Base-by-base conservation (phyloP, 192 early-diverging fungal species). In the Coemansia interrupta region DNA sequence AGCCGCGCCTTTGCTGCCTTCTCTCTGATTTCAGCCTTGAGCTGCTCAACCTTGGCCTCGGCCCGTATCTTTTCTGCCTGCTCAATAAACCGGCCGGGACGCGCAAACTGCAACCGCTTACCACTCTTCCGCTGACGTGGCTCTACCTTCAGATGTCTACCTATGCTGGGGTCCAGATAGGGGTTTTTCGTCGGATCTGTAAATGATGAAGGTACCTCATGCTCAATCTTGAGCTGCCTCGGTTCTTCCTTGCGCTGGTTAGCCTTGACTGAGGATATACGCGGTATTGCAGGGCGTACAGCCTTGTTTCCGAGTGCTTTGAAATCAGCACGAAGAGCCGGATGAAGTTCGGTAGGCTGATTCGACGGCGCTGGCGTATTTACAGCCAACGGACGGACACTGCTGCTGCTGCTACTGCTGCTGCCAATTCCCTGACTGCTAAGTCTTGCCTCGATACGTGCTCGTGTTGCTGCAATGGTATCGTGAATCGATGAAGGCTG, bases 51-150 rank as follows among this genome's bases (percentile, higher is more conserved):
- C 45, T 70, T 79, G 18, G 83, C 85, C 56, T 90, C 84, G 4
- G 86, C 77, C 56, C 95, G 84, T 64, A 91, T 70, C 61, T 91
- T 86, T 42, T 96, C 90, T 0, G 90, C 97, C 45, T 87, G 73
- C 30, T 90, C 79, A 39, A 94, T 78, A 64, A 78, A 97, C 58
- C 89, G 89, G 1, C 94, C 94, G 15, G 84, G 88, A 28, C 83
- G 83, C 9, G 89, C 84, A 82, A 99, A 97, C 56, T 85, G 83
- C 28, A 99, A 83, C 54, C 63, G 54, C 63, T 68, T 70, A 12
- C 54, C 63, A 28, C 41, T 47, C 49, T 55, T 58, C 80, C 83
- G 57, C 47, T 73, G 40, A 41, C 77, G 66, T 57, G 86, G 72
- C 15, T 73, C 65, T 9, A 61, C 47, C 29, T 64, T 68, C 51